Evolutionary conservation across 1,139 yeast species (phyloP).

Genomic region (Pichia sp.): DNA sequence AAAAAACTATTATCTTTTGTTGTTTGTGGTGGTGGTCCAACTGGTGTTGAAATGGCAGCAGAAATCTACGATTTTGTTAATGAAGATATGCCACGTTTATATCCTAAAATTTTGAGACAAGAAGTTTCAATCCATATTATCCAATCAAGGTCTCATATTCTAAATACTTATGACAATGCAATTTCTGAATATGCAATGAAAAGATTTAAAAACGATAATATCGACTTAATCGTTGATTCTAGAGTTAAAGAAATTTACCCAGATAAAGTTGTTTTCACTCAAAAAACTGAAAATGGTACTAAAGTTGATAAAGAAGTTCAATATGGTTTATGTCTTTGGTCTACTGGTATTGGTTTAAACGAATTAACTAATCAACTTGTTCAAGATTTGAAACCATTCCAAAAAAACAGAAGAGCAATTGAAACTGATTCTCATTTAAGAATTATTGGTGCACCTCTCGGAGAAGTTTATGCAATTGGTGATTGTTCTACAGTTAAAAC

Average conservation of each 20-base stretch:
- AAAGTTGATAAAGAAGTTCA: slow-evolving; percentile 42
- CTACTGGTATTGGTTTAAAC: slow-evolving; percentile 59
- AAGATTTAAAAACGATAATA: slow-evolving; percentile 49
- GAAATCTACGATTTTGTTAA: slow-evolving; percentile 53
- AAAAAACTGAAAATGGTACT: slow-evolving; percentile 29
- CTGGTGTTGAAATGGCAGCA: slow-evolving; percentile 65
- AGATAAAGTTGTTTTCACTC: slow-evolving; percentile 47
- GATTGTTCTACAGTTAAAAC: slow-evolving; percentile 60
- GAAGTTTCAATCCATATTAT: slow-evolving; percentile 56
- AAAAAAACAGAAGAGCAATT: slow-evolving; percentile 51
- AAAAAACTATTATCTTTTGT: slow-evolving; percentile 52
- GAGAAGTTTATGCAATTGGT: slow-evolving; percentile 62
- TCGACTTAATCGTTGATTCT: slow-evolving; percentile 52
- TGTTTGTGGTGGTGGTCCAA: slow-evolving; percentile 67
- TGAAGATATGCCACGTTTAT: slow-evolving; percentile 47
- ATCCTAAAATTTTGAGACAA: slow-evolving; percentile 51
- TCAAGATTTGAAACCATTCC: slow-evolving; percentile 34
- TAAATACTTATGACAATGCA: slow-evolving; percentile 55
- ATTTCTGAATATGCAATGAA: slow-evolving; percentile 56
- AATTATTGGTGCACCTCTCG: slow-evolving; percentile 52
- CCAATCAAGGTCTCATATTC: slow-evolving; percentile 56
- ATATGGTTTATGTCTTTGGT: slow-evolving; percentile 59
- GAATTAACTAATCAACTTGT: slow-evolving; percentile 47
- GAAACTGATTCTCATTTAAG: slow-evolving; percentile 62
- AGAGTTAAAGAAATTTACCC: slow-evolving; percentile 49